Conservation (phyloP, 225 moss, liverwort and hornwort species). For the Straminergon stramineum region DNA sequence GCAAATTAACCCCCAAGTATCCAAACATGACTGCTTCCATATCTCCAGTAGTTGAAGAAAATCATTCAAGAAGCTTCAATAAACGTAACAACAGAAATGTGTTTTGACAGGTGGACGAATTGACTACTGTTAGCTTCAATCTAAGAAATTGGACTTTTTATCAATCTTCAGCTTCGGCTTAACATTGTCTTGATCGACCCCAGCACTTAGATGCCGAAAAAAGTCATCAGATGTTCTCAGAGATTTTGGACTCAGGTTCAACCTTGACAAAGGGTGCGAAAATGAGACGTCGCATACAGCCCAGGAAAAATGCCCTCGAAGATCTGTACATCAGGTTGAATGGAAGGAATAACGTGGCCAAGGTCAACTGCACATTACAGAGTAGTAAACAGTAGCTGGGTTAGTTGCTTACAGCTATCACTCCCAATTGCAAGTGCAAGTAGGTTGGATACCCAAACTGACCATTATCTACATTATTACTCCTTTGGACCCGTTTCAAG, state of each 20-base stretch:
- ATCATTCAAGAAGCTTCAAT: not conserved
- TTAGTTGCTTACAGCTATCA: not conserved
- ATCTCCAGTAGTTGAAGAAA: not conserved
- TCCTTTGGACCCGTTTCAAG: not conserved
- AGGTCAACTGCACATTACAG: conserved; percentile 31
- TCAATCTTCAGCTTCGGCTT: not conserved
- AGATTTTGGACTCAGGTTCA: not conserved
- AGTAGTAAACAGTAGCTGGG: not conserved
- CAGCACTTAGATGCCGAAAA: not conserved
- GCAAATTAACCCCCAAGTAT: not conserved
- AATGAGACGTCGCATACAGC: conserved; percentile 29
- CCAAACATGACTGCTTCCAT: not conserved
- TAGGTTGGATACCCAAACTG: not conserved
- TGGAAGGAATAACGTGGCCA: conserved; percentile 44
- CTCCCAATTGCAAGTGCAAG: not conserved
- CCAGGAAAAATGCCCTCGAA: conserved; percentile 51
- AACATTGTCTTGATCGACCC: not conserved
- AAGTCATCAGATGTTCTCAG: not conserved
- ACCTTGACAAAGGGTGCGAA: conserved; percentile 68
- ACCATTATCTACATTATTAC: not conserved
- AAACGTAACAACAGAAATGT: not conserved
- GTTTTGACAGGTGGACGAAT: not conserved
- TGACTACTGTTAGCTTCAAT: not conserved
- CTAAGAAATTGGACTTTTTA: not conserved
- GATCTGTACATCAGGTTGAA: conserved; percentile 57